Percentiles rank a stretch among this genome's conserved stretches.
These are phyloP conservation scores for Eruca vesicaria DNA, from an alignment of 441 rosid genomes.

Conservation along the genomic window DNA sequence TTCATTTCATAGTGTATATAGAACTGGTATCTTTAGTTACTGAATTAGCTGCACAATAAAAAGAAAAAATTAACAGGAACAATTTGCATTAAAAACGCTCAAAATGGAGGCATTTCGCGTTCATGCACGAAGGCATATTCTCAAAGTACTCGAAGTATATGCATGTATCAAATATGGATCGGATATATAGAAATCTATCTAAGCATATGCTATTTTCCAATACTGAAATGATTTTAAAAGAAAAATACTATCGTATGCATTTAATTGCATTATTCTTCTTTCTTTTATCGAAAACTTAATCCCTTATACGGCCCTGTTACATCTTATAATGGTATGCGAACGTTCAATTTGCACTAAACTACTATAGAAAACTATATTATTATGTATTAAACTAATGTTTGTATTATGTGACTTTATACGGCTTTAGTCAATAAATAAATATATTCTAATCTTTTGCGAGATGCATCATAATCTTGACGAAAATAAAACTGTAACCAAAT, in stretches of 20 bases:
- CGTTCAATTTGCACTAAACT: neutral
- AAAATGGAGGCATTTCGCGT: neutral
- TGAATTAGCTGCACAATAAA: neutral
- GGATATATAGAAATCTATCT: neutral
- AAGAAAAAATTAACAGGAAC: neutral
- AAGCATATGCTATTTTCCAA: neutral
- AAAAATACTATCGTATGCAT: neutral
- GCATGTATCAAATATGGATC: neutral
- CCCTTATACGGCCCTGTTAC: too few relatives aligned
- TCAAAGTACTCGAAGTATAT: neutral
- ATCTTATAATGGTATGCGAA: neutral
- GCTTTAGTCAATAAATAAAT: neutral
- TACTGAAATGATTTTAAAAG: neutral
- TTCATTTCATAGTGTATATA: neutral
- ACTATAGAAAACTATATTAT: neutral
- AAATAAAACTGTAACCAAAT: slow-evolving; percentile 18
- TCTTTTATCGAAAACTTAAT: neutral
- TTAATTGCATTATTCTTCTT: neutral
- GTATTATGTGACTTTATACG: neutral
- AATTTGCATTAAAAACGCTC: neutral
- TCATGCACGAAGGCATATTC: slow-evolving; percentile 17
- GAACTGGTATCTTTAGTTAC: neutral
- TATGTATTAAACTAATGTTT: too few relatives aligned
- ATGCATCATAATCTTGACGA: slow-evolving; percentile 14
- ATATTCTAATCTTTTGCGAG: neutral